Evolutionary conservation across 192 early-diverging fungal species (phyloP).

Genomic region (Haplosporangium gracile): DNA sequence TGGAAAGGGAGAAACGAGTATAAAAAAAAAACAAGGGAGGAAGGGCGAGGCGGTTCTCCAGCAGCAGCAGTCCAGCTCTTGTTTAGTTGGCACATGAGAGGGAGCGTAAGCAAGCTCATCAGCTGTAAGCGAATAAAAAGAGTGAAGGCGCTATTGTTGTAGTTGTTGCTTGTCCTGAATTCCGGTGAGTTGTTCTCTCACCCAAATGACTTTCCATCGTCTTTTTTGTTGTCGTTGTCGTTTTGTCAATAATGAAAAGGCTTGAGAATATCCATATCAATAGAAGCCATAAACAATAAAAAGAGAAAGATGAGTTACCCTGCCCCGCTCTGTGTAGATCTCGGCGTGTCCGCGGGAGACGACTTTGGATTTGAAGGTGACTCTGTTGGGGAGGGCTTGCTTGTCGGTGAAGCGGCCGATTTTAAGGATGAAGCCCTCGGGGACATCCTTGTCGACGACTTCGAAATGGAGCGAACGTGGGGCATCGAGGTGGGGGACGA

Average conservation of each 20-base stretch:
- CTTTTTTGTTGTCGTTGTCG: no score
- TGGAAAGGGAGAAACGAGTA: not conserved
- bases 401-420: slow-evolving; percentile 84
- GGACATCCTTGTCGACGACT: slow-evolving; percentile 70
- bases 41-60: not conserved
- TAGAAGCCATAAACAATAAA: not conserved
- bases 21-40: not conserved
- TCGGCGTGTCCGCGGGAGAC: slow-evolving; percentile 94
- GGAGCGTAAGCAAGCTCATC: not conserved
- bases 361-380: slow-evolving; percentile 94
- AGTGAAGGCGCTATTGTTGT: not conserved
- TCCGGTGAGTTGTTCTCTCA: not conserved
- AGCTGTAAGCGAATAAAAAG: not conserved
- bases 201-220: not conserved
- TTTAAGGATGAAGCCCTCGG: slow-evolving; percentile 71
- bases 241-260: no score
- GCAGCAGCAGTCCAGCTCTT: not conserved
- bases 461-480: slow-evolving; percentile 66
- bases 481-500: slow-evolving; percentile 69
- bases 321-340: slow-evolving; percentile 86
- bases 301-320: slow-evolving; percentile 38
- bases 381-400: slow-evolving; percentile 69
- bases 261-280: not conserved
- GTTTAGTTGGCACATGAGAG: not conserved
- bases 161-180: not conserved